Base-by-base conservation (phyloP, 106 monocot genomes). In the Dioscorea dumetorum region DNA sequence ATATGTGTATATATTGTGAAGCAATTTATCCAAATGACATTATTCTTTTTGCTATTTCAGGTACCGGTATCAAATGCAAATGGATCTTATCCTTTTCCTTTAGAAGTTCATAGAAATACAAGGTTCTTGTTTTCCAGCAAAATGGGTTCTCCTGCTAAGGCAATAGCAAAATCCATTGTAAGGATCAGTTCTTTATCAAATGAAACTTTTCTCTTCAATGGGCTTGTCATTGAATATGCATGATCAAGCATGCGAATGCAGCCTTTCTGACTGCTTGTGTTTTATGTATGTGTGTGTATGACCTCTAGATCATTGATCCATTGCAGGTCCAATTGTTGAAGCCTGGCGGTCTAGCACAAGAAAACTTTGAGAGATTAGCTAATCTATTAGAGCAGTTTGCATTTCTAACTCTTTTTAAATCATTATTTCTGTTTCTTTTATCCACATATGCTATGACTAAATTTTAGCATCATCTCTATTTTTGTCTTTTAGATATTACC, bases 101-200 rank as follows among this genome's bases (percentile, higher is more conserved):
- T 92, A 69, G 85, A 99, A 23, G 99, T 90, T 60, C 90, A 87
- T 24, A 75, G 78, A 71, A 85, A 79, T 74, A 87, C 72, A 33
- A 87, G 80, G 61, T 85, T 90, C 58, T 73, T 99, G 31, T 99
- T 99, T 79, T 90, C 86, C 24, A 87, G 90, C 64, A 99, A 87
- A 77, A 81, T 62, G 13, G 83, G 72, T 59, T 85, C 70, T 50
- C 87, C 82, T 80, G 73, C 82, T n/a, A 90, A 87, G 79, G 79
- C 89, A 48, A 85, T 93, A 63, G 87, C 99, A 62, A 91, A 82
- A 56, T 90, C 99, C 62, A 87, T 99, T 67, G 99, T 99, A 85
- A 93, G 89, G 32, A 41, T 41, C 41, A 41, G 6, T 28, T 0
- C 2, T 41, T 41, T 41, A 41, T 10, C 10, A 41, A 8, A 41